These are phyloP conservation scores for Salisapilia sapeloensis DNA, from an alignment of 352 stramenopile genomes.

Conservation along the genomic window DNA sequence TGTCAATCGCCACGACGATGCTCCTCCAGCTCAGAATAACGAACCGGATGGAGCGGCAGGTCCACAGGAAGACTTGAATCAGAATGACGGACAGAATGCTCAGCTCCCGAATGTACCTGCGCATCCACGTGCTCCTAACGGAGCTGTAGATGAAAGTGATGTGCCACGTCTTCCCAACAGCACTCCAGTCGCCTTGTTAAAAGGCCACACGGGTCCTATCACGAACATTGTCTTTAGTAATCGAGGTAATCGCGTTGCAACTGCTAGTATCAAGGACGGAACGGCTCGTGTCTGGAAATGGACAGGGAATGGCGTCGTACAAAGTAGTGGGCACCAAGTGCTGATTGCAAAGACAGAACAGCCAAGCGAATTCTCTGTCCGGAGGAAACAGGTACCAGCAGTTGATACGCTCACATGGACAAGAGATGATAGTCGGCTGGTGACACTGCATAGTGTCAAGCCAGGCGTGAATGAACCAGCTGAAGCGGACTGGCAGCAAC, in stretches of 20 bases:
- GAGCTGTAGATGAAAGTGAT: constrained; percentile 25
- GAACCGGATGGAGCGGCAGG: too few relatives aligned
- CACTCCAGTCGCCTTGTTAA: constrained; percentile 43
- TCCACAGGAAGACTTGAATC: too few relatives aligned
- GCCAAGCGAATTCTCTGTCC: constrained; percentile 22
- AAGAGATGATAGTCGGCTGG: constrained; percentile 30
- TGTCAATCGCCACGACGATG: too few relatives aligned
- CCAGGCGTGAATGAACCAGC: constrained; percentile 17
- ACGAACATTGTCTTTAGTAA: constrained; percentile 90
- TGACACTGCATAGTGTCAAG: constrained; percentile 58
- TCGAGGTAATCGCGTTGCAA: constrained; percentile 82
- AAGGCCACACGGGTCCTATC: constrained; percentile 85
- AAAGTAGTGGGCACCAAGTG: constrained; percentile 30
- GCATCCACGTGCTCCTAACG: too few relatives aligned
- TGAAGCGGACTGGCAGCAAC: constrained; percentile 33
- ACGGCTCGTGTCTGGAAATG: constrained; percentile 49
- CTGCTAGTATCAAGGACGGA: constrained; percentile 89
- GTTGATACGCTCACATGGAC: constrained; percentile 57
- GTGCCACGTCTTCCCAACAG: constrained; percentile 19
- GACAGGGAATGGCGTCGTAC: constrained; percentile 35
- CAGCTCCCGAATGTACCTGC: too few relatives aligned
- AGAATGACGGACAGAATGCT: too few relatives aligned
- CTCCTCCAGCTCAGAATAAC: too few relatives aligned
- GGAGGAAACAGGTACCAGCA: constrained; percentile 19
- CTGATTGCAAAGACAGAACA: constrained; percentile 25